Evolutionary conservation across 2,329 filamentous ascomycete species (phyloP), one percentile per base, ranked within the genome.

Genomic region (Trichoderma harzianum): DNA sequence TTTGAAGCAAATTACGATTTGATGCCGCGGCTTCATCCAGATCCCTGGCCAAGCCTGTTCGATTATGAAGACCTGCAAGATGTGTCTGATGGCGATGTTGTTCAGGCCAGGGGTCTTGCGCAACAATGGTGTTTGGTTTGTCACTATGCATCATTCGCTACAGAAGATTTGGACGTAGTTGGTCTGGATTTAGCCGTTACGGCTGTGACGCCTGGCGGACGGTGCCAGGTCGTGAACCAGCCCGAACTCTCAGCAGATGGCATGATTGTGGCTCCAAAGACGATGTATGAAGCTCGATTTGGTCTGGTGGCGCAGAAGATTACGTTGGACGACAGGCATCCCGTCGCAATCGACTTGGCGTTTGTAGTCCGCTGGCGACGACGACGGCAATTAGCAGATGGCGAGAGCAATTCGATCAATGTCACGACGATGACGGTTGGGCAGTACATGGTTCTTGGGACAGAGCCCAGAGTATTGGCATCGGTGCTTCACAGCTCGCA

Each of bases 1-100:
- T 98, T 99, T 76, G 94, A 97, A 82, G 93, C 94, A 18, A 96
- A 93, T 77, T 98, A 97, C 80, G 93, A 97, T 74, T 89, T 98
- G 73, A 86, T 91, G 14, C 94, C 96, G 12, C 88, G 92, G 11
- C 85, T 97, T 4, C 92, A 98, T 79, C 81, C 87, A 0, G 91
- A 92, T 63, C 86, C 89, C 3, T 99, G 96, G 95, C 95, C 96
- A 1, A 94, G 91, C 79, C 90, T 97, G 76, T 99, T 98, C 80
- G 86, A 90, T 67, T 84, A 88, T 21, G 86, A 90, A 26, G 83
- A 83, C 16, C 77, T 88, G 3, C 79, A 81, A 26, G 79, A 81
- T 8, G 73, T 75, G 1, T 74, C 76, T 7, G 80, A 83, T 32
- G 79, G 75, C 30, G 80, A 82, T 12, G 76, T 79, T 12, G 65